Percentiles rank a stretch among this genome's conserved stretches.
Conservation (phyloP, 805 yeast species). For the Candida sphagnicola region DNA sequence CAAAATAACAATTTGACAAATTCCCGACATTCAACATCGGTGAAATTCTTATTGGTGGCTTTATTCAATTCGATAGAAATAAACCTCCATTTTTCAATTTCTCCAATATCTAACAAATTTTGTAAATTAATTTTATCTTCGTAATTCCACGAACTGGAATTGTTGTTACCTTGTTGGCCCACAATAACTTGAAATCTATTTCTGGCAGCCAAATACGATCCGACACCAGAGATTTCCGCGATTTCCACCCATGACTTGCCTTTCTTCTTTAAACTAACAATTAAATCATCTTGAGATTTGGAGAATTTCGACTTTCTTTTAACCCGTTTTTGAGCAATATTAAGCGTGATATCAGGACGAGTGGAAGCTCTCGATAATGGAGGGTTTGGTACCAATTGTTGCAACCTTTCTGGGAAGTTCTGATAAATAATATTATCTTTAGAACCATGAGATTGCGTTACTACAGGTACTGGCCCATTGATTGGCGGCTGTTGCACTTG, state of each 20-base stretch:
- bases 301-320: constrained; percentile 68
- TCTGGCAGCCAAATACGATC: constrained; percentile 67
- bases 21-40: constrained; percentile 53
- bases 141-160: constrained; percentile 57
- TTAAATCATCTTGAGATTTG: constrained; percentile 62
- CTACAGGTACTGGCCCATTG: constrained; percentile 7
- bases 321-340: constrained; percentile 45
- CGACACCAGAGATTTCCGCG: constrained; percentile 60
- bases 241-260: constrained; percentile 75
- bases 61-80: constrained; percentile 60
- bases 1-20: constrained; percentile 51
- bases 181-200: constrained; percentile 76
- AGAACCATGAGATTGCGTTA: constrained; percentile 4
- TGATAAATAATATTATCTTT: constrained; percentile 13
- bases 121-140: constrained; percentile 52
- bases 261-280: constrained; percentile 54
- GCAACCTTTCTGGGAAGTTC: constrained; percentile 23
- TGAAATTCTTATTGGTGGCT: constrained; percentile 46
- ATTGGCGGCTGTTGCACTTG: constrained; percentile 5
- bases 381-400: constrained; percentile 41
- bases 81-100: constrained; percentile 63
- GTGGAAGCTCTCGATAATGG: constrained; percentile 43
- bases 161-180: constrained; percentile 77
- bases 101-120: constrained; percentile 61
- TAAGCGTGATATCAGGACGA: constrained; percentile 39